Evolutionary conservation across 1,284 basidiomycete genomes (phyloP).

Genomic region (Puccinia coronata): DNA sequence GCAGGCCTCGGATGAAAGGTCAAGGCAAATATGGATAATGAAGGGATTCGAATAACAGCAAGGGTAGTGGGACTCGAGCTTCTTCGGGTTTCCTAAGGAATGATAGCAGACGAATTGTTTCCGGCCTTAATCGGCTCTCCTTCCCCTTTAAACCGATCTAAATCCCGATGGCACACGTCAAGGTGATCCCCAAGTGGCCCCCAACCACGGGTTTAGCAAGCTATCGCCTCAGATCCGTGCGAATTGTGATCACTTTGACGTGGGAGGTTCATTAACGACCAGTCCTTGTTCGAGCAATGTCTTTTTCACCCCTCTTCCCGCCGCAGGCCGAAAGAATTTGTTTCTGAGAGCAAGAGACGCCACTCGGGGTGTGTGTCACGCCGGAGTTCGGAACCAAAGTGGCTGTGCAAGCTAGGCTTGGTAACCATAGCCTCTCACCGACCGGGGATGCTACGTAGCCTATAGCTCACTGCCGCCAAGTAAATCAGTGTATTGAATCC

Average conservation of each 20-base stretch:
- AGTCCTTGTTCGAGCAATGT: not conserved
- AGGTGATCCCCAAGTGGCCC: not conserved
- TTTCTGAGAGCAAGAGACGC: not conserved
- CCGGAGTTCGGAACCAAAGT: not conserved
- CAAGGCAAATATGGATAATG: not conserved
- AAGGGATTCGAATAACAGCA: not conserved
- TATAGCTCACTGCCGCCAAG: too few relatives aligned
- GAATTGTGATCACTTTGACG: not conserved
- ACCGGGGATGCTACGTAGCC: too few relatives aligned
- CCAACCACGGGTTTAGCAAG: not conserved
- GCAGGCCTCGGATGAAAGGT: not conserved
- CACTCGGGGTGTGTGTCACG: not conserved
- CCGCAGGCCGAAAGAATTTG: not conserved
- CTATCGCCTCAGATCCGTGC: not conserved
- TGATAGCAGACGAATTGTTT: not conserved
- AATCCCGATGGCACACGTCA: slow-evolving; percentile 19
- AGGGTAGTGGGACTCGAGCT: not conserved
- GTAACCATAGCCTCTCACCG: not conserved
- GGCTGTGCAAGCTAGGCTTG: not conserved
- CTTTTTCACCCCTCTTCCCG: not conserved
- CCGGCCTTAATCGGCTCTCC: not conserved
- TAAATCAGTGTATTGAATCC: too few relatives aligned
- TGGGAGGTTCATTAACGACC: not conserved
- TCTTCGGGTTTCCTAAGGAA: not conserved
- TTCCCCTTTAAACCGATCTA: not conserved